phyloP scores from a whole-genome alignment of 352 stramenopile species.

The Globisporangium paddicum region DNA sequence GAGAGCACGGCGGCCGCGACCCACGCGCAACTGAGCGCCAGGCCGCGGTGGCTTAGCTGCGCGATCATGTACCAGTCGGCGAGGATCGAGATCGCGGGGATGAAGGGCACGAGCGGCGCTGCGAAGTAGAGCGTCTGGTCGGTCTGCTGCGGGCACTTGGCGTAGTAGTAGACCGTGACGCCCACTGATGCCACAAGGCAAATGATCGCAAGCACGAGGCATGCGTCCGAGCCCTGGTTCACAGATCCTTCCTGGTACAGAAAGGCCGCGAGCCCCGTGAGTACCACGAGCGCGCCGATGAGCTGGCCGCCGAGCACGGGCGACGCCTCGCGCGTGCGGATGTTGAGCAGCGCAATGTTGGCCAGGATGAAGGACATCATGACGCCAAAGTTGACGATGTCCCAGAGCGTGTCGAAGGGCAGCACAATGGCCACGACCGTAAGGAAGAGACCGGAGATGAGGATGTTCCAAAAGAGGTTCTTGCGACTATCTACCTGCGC shows the following conservation, averaged over 20 bases:
- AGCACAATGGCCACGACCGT: slow-evolving; percentile 66
- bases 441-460: slow-evolving; percentile 51
- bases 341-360: slow-evolving; percentile 67
- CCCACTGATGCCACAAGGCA: slow-evolving; percentile 34
- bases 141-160: slow-evolving; percentile 52
- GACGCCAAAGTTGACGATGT: slow-evolving; percentile 87
- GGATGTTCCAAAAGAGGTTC: slow-evolving; percentile 74
- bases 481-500: slow-evolving; percentile 70
- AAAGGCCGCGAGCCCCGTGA: slow-evolving; percentile 38
- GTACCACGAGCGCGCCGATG: slow-evolving; percentile 36
- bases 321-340: slow-evolving; percentile 52
- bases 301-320: slow-evolving; percentile 33
- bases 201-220: slow-evolving; percentile 38
- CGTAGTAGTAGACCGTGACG: too few species aligned
- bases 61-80: too few species aligned
- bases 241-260: slow-evolving; percentile 68
- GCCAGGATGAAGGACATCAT: slow-evolving; percentile 86
- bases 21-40: too few species aligned
- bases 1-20: too few species aligned
- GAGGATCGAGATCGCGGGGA: too few species aligned
- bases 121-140: slow-evolving; percentile 40
- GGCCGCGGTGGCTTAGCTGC: too few species aligned
- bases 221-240: slow-evolving; percentile 29
- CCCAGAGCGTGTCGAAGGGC: slow-evolving; percentile 77
- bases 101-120: slow-evolving; percentile 63